Percentiles rank a stretch among this genome's conserved stretches.
These are phyloP conservation scores for Corynascus novoguineensis DNA, from an alignment of 495 filamentous ascomycete species.

Conservation along the genomic window DNA sequence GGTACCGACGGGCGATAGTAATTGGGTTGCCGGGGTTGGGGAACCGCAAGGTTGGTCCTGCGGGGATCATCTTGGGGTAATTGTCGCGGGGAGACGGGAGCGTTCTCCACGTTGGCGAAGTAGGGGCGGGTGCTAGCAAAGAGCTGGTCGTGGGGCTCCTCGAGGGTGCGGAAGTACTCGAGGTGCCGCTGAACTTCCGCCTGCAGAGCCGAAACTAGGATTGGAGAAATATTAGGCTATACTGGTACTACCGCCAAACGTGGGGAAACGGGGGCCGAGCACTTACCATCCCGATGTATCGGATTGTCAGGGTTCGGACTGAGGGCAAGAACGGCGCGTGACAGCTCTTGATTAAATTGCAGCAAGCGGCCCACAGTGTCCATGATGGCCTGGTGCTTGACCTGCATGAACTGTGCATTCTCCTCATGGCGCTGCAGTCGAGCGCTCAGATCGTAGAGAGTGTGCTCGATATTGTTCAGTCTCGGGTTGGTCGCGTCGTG, in stretches of 20 bases:
- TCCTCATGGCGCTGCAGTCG: slow-evolving; percentile 81
- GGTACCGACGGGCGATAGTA: slow-evolving; percentile 72
- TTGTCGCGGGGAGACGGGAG: slow-evolving; percentile 89
- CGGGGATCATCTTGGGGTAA: slow-evolving; percentile 79
- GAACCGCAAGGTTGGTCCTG: slow-evolving; percentile 52
- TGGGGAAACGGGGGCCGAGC: slow-evolving; percentile 5
- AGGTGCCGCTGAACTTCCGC: slow-evolving; percentile 78
- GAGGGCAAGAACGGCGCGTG: slow-evolving; percentile 62
- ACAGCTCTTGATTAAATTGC: slow-evolving; percentile 66
- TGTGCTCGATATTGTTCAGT: slow-evolving; percentile 71
- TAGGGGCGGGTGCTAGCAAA: slow-evolving; percentile 71
- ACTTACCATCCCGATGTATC: slow-evolving; percentile 59
- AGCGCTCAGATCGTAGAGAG: slow-evolving; percentile 69
- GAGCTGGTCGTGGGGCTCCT: slow-evolving; percentile 70
- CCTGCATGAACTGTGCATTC: slow-evolving; percentile 65
- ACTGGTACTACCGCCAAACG: slow-evolving; percentile 13
- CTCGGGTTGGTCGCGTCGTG: slow-evolving; percentile 72
- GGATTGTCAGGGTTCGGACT: slow-evolving; percentile 61
- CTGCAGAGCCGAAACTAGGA: slow-evolving; percentile 70
- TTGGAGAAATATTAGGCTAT: slow-evolving; percentile 29
- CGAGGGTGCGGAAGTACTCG: slow-evolving; percentile 60
- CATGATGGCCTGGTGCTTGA: slow-evolving; percentile 74
- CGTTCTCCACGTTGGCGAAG: slow-evolving; percentile 70
- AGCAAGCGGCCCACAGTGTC: slow-evolving; percentile 72
- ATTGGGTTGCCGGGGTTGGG: slow-evolving; percentile 42